phyloP scores from a whole-genome alignment of 352 stramenopile species.

The Phytopythium ostracodes region DNA sequence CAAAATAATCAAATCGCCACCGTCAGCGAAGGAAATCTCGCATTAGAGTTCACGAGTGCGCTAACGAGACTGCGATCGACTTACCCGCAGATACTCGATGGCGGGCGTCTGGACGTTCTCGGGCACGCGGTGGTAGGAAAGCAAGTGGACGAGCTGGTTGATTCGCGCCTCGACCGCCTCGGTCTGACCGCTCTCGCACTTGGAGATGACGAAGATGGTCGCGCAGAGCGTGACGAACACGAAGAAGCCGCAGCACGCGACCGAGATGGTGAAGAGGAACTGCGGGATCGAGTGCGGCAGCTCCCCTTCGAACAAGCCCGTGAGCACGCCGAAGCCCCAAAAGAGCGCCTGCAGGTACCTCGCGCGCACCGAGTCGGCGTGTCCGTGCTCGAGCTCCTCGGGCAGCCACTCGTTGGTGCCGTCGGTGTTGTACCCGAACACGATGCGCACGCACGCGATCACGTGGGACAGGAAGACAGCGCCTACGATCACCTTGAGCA shows the following conservation, averaged over 20 bases:
- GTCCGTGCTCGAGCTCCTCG: slow-evolving; percentile 15
- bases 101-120: slow-evolving; percentile 51
- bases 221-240: slow-evolving; percentile 67
- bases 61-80: not conserved
- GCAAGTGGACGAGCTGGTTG: slow-evolving; percentile 69
- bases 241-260: slow-evolving; percentile 64
- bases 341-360: slow-evolving; percentile 54
- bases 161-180: slow-evolving; percentile 59
- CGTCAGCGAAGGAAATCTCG: not conserved
- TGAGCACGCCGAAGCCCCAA: slow-evolving; percentile 64
- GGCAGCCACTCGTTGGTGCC: slow-evolving; percentile 54
- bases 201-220: slow-evolving; percentile 80
- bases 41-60: not conserved
- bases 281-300: slow-evolving; percentile 38
- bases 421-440: slow-evolving; percentile 49
- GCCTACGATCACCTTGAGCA: slow-evolving; percentile 42
- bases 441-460: slow-evolving; percentile 51
- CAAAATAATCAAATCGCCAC: not conserved
- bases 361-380: slow-evolving; percentile 14
- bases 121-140: slow-evolving; percentile 62
- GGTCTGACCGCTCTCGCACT: slow-evolving; percentile 60
- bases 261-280: slow-evolving; percentile 62
- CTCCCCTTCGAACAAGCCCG: slow-evolving; percentile 67
- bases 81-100: slow-evolving; percentile 59
- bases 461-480: slow-evolving; percentile 54